Evolutionary conservation across 257 asterid species (phyloP), one percentile per base, ranked within the genome.

Genomic region (Rauvolfia tetraphylla): DNA sequence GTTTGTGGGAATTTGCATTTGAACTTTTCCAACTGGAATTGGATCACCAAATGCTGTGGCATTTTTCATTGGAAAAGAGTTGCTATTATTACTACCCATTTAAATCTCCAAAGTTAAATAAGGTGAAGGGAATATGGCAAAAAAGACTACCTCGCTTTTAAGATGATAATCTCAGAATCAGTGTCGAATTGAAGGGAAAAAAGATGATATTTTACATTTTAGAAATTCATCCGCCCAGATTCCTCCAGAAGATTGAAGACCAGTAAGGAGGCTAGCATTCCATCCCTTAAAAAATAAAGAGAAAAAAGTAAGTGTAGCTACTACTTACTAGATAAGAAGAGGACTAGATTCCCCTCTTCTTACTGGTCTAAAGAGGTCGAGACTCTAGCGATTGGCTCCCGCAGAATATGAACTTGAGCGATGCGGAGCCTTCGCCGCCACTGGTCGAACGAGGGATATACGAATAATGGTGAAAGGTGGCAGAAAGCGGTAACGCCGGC

Each of bases 1-100:
- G 83, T 77, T 85, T 75, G 33, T 81, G 15, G 85, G 82, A 79
- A 71, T 72, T 65, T 78, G 87, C 81, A 74, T 81, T 66, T 80
- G 84, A 66, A 72, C 68, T 58, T 78, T 33, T 12, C 57, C 70
- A 36, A 34, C 29, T 18, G 70, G 70, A 36, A 18, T 65, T 36
- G 70, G 70, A 65, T 65, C 34, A 34, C 70, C 46, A 18, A 65
- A 33, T 36, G 70, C 70, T 2, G 70, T 36, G 46, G 27, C 46
- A 65, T 34, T 65, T 18, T 36, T 65, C 15, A 36, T 65, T 18
- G 70, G 10, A 9, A 65, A 9, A 65, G 70, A 65, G 29, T 65
- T 65, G 70, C 17, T 34, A 36, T 65, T 36, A 36, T 65, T 34
- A 18, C 70, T 65, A 34, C 34, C 34, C 70, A 65, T 65, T 38